Conservation (phyloP, 305 asterid species). For the Fraxinus latifolia region DNA sequence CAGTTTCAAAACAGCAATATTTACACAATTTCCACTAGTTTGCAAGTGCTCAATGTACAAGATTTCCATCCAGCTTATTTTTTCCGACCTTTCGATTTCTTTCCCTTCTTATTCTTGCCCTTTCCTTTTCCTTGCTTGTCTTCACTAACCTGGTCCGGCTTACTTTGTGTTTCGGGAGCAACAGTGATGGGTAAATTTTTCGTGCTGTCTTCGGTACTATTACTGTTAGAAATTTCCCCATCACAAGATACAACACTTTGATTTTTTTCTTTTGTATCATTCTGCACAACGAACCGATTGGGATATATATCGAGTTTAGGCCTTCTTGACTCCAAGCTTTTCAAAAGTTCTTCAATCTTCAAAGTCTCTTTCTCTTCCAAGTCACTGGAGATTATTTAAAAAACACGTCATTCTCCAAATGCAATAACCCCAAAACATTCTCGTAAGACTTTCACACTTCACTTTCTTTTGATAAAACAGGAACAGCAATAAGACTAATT, state of each 20-base stretch:
- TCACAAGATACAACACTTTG: neutral
- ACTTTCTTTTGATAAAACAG: neutral
- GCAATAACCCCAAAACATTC: neutral
- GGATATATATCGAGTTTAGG: conserved; percentile 8
- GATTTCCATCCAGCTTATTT: neutral
- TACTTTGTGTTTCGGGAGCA: neutral
- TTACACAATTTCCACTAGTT: neutral
- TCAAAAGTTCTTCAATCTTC: conserved; percentile 9
- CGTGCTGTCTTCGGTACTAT: neutral
- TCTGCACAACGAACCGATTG: neutral
- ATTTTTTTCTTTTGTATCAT: neutral
- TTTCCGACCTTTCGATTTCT: neutral
- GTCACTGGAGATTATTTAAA: conserved; percentile 16
- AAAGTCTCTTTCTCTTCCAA: neutral
- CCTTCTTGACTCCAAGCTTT: conserved; percentile 8
- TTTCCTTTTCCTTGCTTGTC: neutral
- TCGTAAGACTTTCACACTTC: neutral
- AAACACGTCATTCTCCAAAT: neutral
- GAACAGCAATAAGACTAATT: neutral
- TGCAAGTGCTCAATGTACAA: neutral
- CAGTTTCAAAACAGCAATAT: neutral
- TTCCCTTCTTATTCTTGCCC: neutral
- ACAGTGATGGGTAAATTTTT: neutral
- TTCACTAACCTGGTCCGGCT: neutral
- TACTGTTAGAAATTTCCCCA: neutral